Conservation (phyloP, 2,329 filamentous ascomycete species). For the Chlorencoelia australis region DNA sequence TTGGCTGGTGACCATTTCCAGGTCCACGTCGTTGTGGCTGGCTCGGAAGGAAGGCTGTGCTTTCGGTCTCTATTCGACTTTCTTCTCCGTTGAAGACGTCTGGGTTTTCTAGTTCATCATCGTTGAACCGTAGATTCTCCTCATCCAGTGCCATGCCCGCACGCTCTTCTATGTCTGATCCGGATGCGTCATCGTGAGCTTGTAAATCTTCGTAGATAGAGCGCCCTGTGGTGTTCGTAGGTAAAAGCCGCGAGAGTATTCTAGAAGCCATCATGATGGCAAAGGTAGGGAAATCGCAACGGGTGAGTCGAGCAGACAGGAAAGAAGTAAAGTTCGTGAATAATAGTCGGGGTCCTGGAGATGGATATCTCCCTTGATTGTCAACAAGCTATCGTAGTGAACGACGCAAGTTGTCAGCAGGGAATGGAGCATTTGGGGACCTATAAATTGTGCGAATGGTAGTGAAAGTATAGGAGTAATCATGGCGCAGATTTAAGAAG, state of each 20-base stretch:
- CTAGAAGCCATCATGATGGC: constrained; percentile 26
- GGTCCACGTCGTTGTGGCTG: constrained; percentile 11
- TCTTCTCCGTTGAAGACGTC: constrained; percentile 25
- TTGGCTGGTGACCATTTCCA: background rate
- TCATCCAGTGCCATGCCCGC: constrained; percentile 26
- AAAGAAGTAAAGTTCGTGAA: no score
- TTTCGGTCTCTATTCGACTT: constrained; percentile 24
- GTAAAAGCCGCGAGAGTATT: constrained; percentile 25
- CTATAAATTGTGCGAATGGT: constrained; percentile 1
- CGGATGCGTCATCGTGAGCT: constrained; percentile 23
- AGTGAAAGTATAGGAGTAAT: background rate
- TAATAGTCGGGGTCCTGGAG: background rate
- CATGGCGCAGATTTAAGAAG: background rate
- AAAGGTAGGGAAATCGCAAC: no score
- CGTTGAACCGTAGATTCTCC: constrained; percentile 26
- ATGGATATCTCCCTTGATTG: background rate
- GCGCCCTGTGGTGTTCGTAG: constrained; percentile 22
- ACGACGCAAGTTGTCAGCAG: constrained; percentile 10
- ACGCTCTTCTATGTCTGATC: constrained; percentile 26
- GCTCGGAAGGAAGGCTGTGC: constrained; percentile 22
- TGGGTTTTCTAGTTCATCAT: constrained; percentile 22
- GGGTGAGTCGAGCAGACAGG: no score
- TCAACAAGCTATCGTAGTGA: constrained; percentile 12
- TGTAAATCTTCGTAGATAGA: constrained; percentile 29
- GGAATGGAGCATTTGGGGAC: constrained; percentile 14